Conservation (phyloP, 768 basidiomycete species). For the Solioccasus polychromus region DNA sequence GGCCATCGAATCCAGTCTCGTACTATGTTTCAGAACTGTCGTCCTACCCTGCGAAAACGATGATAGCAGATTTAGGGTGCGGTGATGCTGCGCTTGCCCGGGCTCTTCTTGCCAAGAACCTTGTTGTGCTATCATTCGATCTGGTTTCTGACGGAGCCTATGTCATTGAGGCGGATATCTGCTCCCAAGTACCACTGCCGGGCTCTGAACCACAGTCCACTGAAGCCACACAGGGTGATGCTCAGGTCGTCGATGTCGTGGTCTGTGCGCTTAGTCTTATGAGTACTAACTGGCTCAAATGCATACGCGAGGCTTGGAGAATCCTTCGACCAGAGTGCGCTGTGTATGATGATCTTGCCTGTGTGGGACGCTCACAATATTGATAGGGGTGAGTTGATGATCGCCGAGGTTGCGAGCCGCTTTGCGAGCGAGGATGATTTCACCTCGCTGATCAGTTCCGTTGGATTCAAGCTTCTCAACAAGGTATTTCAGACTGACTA, state of each 20-base stretch:
- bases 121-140: slow-evolving; percentile 76
- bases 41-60: slow-evolving; percentile 57
- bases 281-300: slow-evolving; percentile 94
- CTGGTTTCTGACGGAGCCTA: slow-evolving; percentile 70
- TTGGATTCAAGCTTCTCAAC: slow-evolving; percentile 70
- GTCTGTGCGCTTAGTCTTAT: slow-evolving; percentile 95
- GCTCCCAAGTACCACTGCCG: slow-evolving; percentile 76
- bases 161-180: slow-evolving; percentile 90
- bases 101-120: slow-evolving; percentile 63
- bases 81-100: slow-evolving; percentile 90
- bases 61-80: slow-evolving; percentile 93
- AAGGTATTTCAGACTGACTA: slow-evolving; percentile 47
- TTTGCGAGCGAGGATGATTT: slow-evolving; percentile 71
- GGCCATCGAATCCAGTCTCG: slow-evolving; percentile 93
- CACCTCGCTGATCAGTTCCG: slow-evolving; percentile 51
- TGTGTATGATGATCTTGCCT: slow-evolving; percentile 1
- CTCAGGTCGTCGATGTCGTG: slow-evolving; percentile 83
- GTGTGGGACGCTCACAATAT: slow-evolving; percentile 8
- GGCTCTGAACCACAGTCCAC: slow-evolving; percentile 57
- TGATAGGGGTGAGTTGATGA: slow-evolving; percentile 71
- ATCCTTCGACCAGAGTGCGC: slow-evolving; percentile 80
- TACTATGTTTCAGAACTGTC: slow-evolving; percentile 70
- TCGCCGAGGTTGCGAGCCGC: slow-evolving; percentile 88
- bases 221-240: slow-evolving; percentile 48
- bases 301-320: slow-evolving; percentile 86